Evolutionary conservation across 2,329 filamentous ascomycete species (phyloP), one percentile per base, ranked within the genome.

Genomic region (Alternaria gaisen): DNA sequence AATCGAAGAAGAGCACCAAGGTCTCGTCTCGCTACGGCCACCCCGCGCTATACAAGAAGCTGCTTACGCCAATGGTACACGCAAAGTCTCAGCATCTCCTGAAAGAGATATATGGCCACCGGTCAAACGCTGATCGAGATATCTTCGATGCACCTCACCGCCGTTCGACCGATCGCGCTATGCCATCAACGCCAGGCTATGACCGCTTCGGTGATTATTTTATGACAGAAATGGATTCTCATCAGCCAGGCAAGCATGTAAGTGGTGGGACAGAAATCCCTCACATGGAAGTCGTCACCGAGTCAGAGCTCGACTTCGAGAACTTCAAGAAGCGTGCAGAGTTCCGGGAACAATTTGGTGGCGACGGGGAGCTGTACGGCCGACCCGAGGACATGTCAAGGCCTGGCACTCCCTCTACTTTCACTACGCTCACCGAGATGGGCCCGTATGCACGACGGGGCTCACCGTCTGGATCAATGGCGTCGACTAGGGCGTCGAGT

Each of bases 311-410:
- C 72, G 93, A 97, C 76, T 97, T 97, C 75, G 89, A 92, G 61
- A 93, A 92, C 79, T 97, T 90, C 84, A 97, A 96, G 81, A 91
- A 96, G 77, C 87, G 92, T 5, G 86, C 91, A 3, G 94, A 97
- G 70, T 97, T 97, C 80, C 88, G 90, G 0, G 90, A 93, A 16
- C 90, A 95, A 53, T 92, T 93, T 68, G 93, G 93, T 18, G 93
- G 91, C 10, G 82, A 83, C 51, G 91, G 91, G 28, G 80, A 81
- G 54, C 69, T 84, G 2, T 84, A 82, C 67, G 90, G 90, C 3
- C 84, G 81, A 14, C 81, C 85, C 2, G 81, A 84, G 20, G 90
- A 92, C 61, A 80, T 90, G 1, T 73, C 68, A 3, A 58, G 73
- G 8, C 67, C 72, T 1, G 72, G 72, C 14, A 77, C 74, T 1